Evolutionary conservation across 2,329 filamentous ascomycete species (phyloP).

Genomic region (Penicillium freii): DNA sequence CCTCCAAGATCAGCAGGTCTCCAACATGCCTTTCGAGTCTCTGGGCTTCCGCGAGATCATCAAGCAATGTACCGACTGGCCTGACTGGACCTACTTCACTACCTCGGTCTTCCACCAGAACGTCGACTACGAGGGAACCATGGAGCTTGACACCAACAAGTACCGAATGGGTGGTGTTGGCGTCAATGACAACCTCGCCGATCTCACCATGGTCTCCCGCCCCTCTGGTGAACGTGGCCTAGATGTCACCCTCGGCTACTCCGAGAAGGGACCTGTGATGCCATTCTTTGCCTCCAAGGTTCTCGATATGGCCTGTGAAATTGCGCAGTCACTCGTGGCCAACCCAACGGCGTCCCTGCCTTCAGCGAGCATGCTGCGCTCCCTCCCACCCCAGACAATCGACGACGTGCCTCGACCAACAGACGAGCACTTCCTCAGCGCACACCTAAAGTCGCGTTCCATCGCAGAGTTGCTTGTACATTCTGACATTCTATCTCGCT

Average conservation of each 20-base stretch:
- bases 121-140: conserved; percentile 35
- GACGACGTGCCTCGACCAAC: conserved; percentile 27
- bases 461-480: conserved; percentile 41
- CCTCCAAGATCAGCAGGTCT: conserved; percentile 59
- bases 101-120: conserved; percentile 44
- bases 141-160: conserved; percentile 39
- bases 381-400: conserved; percentile 33
- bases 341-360: conserved; percentile 37
- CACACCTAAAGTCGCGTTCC: conserved; percentile 38
- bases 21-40: conserved; percentile 55
- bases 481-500: conserved; percentile 40
- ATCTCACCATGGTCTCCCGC: conserved; percentile 42
- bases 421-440: conserved; percentile 35
- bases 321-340: conserved; percentile 36
- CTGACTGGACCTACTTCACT: conserved; percentile 42
- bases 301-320: conserved; percentile 43
- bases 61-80: conserved; percentile 43
- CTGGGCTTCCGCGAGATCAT: conserved; percentile 57
- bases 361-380: conserved; percentile 33
- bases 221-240: conserved; percentile 34
- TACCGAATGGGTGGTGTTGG: conserved; percentile 42
- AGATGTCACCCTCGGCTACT: conserved; percentile 40
- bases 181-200: conserved; percentile 41
- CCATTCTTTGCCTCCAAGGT: conserved; percentile 35
- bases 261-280: conserved; percentile 36